phyloP scores from a whole-genome alignment of 2,329 filamentous ascomycete species.

The Colletotrichum brevisporum region DNA sequence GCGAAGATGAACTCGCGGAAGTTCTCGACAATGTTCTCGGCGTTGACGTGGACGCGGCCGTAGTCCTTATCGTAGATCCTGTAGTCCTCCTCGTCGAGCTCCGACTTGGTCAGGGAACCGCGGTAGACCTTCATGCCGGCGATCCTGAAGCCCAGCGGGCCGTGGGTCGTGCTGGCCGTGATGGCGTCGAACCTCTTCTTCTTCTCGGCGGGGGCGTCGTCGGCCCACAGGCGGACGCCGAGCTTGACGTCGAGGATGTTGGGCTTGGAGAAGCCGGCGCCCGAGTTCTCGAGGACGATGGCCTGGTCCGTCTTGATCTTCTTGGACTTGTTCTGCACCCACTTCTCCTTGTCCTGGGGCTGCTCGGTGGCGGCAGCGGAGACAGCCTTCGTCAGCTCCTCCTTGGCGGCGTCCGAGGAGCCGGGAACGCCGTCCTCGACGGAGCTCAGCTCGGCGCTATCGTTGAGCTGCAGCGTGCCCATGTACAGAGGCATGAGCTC shows the following conservation, averaged over 20 bases:
- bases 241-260: slow-evolving; percentile 97
- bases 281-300: slow-evolving; percentile 88
- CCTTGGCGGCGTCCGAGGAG: slow-evolving; percentile 52
- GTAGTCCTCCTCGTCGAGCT: slow-evolving; percentile 69
- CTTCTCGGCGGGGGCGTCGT: slow-evolving; percentile 74
- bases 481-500: slow-evolving; percentile 88
- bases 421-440: slow-evolving; percentile 65
- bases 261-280: slow-evolving; percentile 83
- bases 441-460: slow-evolving; percentile 61
- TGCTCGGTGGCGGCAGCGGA: slow-evolving; percentile 42
- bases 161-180: slow-evolving; percentile 70
- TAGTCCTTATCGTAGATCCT: slow-evolving; percentile 75
- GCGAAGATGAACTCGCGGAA: slow-evolving; percentile 73
- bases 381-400: slow-evolving; percentile 52
- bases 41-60: slow-evolving; percentile 66
- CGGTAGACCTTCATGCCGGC: slow-evolving; percentile 76
- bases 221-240: slow-evolving; percentile 87
- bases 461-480: slow-evolving; percentile 81
- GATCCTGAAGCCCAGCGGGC: slow-evolving; percentile 72
- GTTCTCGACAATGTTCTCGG: slow-evolving; percentile 67
- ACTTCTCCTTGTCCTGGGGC: slow-evolving; percentile 48
- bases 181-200: slow-evolving; percentile 73
- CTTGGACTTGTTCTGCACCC: slow-evolving; percentile 65
- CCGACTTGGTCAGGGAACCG: slow-evolving; percentile 65
- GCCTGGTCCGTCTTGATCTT: slow-evolving; percentile 83